Base-by-base conservation (phyloP, 768 basidiomycete genomes). In the Pleurotus eryngii region DNA sequence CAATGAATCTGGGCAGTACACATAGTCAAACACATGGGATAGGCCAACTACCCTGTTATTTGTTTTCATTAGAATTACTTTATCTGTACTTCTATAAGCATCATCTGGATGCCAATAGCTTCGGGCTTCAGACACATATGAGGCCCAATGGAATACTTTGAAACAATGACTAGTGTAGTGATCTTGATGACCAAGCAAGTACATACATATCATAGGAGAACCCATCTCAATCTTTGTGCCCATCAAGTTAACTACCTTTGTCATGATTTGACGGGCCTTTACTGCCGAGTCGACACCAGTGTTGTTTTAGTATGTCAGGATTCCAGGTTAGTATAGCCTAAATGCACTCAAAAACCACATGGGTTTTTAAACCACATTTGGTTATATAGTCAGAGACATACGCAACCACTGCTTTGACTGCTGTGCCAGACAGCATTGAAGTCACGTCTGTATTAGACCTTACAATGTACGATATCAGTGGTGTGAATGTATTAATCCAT, bases 141-240 rank as follows among this genome's bases (percentile, higher is more conserved):
- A 27, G 5, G 27, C 5, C 27, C 27, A 27, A 8, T 27, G 5
- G 27, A 27, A 27, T 5, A 58, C 46, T 3, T 64, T 58, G 61
- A 72, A 74, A 35, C 20, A 37, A 56, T 68, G 64, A 38, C 61
- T 70, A 7, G 65, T 70, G 53, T 73, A 73, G 43, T 71, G 68
- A 45, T 71, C 69, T 20, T 66, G 67, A 8, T 27, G 27, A 8
- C 27, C 27, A 27, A 27, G 27, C 8, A 27, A 27, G 27, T 27
- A 27, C 27, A 59, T 64, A 14, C 53, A 63, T 17, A 60, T 63
- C 61, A 68, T 64, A n/a, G n/a, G n/a, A n/a, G n/a, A n/a, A n/a
- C n/a, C n/a, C n/a, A n/a, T n/a, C n/a, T n/a, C n/a, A n/a, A n/a
- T n/a, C n/a, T n/a, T n/a, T n/a, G n/a, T n/a, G n/a, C n/a, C n/a